Evolutionary conservation across 2,329 filamentous ascomycete species (phyloP), one percentile per base, ranked within the genome.

Genomic region (Aureobasidium melanogenum): DNA sequence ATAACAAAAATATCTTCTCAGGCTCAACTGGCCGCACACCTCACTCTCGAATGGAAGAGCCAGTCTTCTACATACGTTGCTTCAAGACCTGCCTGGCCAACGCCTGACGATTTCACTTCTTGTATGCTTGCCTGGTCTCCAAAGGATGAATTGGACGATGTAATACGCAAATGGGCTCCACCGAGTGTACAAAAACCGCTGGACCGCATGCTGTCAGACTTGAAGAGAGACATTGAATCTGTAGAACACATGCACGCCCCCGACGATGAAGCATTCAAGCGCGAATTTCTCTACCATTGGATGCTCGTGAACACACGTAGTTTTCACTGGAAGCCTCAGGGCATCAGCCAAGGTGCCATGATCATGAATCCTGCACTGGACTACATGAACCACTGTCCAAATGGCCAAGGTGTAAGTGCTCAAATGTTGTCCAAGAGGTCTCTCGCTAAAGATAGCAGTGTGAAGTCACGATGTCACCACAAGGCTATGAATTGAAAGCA

Each of bases 361-460:
- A 83, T 83, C 10, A 79, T 90, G 66, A 86, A 86, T 71, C 88
- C 88, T 0, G 85, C 89, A 38, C 84, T 87, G 1, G 88, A 91
- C 70, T 83, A 88, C 60, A 87, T 91, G 77, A 91, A 84, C 64
- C 81, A 84, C 64, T 72, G 68, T 43, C 68, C 71, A 0, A 67
- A 72, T 15, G 74, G 75, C 28, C 66, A 69, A 15, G 75, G 75
- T 30, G 69, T 70, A 28, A 52, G 69, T 69, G 8, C 56, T 3
- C 19, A 39, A 56, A 28, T 34, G 12, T 34, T 26, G 5, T 55
- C 24, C 2, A 36, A 8, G 5, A 22, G 8, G n/a, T 41, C 22
- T 17, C 24, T 28, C 62, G 32, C 47, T 63, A 26, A 62, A 12
- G 15, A 56, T 50, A 39, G 34, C 78, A 79, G 15, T 86, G 84